Evolutionary conservation across 2,329 filamentous ascomycete species (phyloP).

Genomic region (Cercospora sp.): DNA sequence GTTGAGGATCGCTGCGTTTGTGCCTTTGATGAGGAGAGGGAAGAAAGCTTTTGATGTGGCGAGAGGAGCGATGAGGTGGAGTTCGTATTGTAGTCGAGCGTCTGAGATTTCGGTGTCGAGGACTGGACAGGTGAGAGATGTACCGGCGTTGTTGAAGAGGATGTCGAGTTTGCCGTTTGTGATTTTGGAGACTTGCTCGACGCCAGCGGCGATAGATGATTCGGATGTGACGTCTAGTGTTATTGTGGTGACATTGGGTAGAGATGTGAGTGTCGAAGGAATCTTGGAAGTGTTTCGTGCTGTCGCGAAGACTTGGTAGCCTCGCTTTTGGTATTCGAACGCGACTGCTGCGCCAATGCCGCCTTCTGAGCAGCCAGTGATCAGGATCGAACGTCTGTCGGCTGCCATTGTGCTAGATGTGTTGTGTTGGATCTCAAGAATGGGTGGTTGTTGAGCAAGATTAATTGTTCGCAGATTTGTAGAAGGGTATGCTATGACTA

Average conservation of each 20-base stretch:
- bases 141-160: conserved; percentile 52
- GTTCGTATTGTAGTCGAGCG: conserved; percentile 51
- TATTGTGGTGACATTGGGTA: conserved; percentile 32
- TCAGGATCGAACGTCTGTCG: conserved; percentile 21
- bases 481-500: neutral
- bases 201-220: conserved; percentile 40
- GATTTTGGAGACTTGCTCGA: conserved; percentile 32
- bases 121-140: conserved; percentile 31
- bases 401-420: neutral
- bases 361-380: conserved; percentile 41
- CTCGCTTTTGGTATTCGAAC: conserved; percentile 40
- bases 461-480: neutral
- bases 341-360: conserved; percentile 46
- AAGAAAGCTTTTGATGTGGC: conserved; percentile 45
- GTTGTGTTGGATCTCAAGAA: neutral
- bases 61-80: conserved; percentile 51
- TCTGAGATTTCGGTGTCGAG: conserved; percentile 37
- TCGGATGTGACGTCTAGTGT: conserved; percentile 47
- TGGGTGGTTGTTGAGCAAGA: neutral
- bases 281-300: conserved; percentile 36
- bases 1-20: conserved; percentile 14
- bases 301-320: conserved; percentile 29
- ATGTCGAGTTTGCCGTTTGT: conserved; percentile 45
- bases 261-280: neutral
- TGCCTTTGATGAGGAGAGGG: conserved; percentile 41